Base-by-base conservation (phyloP, 352 stramenopile genomes). In the Pythium inflatum region DNA sequence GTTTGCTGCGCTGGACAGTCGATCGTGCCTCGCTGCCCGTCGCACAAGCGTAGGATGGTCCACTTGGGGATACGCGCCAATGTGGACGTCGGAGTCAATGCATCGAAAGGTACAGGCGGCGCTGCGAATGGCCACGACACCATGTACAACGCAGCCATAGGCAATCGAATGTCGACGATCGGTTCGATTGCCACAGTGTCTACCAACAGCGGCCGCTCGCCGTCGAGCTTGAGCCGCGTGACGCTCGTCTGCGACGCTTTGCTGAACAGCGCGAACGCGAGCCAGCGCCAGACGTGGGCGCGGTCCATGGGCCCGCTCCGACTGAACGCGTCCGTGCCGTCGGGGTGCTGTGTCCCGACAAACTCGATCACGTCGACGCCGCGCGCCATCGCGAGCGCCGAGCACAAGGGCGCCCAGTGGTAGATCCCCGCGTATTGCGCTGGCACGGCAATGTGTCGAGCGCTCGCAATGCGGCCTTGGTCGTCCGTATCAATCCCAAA, bases 391-490 rank as follows among this genome's bases (percentile, higher is more conserved):
- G 53, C 18, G 9, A 49, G 36, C 25, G 53, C 53, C 1, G 34
- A 48, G 25, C 53, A 61, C 1, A 61, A 61, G 2, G 33, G 22
- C 2, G 33, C 53, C 31, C 46, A 61, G 25, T 61, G 53, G 53
- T 34, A 34, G 22, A 49, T 46, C 5, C 33, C 34, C 5, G 33
- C 53, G 13, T 61, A 61, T 1, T 34, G 33, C n/a, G 53, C 53
- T 4, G 53, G 53, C 33, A 61, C 33, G 31, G 27, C 36, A 24
- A 61, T 49, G 34, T 34, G 34, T 0, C 34, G 28, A 5, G 25
- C 53, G 30, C 53, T 61, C 34, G 34, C 53, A 18, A 61, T 20
- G 14, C 33, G 34, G 5, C 34, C 53, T 20, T 49, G 9, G 25
- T 61, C 33, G 36, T 61, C 53, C 8, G 8, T 9, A 12, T 61